A percentile compares a stretch with the other conserved stretches of the same genome.
These are phyloP conservation scores for Sarcomyxa edulis DNA, from an alignment of 768 basidiomycete species.

Conservation along the genomic window DNA sequence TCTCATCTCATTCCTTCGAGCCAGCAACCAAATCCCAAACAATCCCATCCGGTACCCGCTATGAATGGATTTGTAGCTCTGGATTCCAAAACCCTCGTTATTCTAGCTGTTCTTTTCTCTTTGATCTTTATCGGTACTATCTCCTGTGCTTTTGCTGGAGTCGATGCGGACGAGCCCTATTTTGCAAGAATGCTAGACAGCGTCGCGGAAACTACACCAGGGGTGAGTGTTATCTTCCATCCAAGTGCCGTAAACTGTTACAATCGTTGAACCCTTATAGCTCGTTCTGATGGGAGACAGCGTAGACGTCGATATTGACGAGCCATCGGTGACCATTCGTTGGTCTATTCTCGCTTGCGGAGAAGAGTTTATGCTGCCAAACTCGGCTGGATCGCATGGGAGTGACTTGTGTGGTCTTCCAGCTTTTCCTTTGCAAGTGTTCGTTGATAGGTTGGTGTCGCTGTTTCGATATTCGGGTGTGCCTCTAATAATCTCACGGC, in stretches of 20 bases:
- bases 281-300: slow-evolving; percentile 51
- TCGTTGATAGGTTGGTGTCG: slow-evolving; percentile 40
- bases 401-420: slow-evolving; percentile 43
- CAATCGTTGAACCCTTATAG: slow-evolving; percentile 24
- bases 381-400: slow-evolving; percentile 42
- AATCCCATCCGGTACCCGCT: slow-evolving; percentile 1
- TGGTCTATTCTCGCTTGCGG: slow-evolving; percentile 57
- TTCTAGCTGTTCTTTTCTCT: slow-evolving; percentile 37
- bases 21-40: neutral
- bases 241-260: neutral
- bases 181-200: slow-evolving; percentile 35
- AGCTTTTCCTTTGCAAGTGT: slow-evolving; percentile 32
- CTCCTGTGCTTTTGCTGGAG: slow-evolving; percentile 45
- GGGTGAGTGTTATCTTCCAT: slow-evolving; percentile 26
- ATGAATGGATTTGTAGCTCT: slow-evolving; percentile 2
- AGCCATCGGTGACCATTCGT: slow-evolving; percentile 49
- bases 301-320: slow-evolving; percentile 55
- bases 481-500: neutral
- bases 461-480: neutral
- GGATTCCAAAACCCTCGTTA: slow-evolving; percentile 12
- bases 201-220: slow-evolving; percentile 35
- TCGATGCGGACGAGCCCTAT: slow-evolving; percentile 31
- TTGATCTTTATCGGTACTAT: slow-evolving; percentile 42
- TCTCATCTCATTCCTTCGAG: too few species aligned
- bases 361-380: slow-evolving; percentile 33